Evolutionary conservation across 169 alveolate species (phyloP).

Genomic region (Plasmodium gonderi): DNA sequence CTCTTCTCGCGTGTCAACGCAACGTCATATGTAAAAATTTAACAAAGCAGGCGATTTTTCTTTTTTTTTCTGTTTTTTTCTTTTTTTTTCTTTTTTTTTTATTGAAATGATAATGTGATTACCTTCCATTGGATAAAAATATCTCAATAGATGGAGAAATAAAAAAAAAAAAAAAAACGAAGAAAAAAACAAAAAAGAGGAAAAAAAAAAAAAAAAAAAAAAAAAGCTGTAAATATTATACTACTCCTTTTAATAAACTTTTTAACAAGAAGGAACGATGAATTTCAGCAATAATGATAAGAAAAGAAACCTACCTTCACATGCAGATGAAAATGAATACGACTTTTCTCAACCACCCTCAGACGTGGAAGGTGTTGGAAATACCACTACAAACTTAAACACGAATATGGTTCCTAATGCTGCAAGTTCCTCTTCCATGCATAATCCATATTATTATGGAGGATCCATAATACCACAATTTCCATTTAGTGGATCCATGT

Average conservation of each 20-base stretch:
- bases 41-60: too few relatives aligned
- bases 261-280: too few relatives aligned
- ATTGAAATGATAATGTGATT: background rate
- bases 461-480: slow-evolving; percentile 7
- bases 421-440: background rate
- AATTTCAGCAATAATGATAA: slow-evolving; percentile 29
- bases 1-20: background rate
- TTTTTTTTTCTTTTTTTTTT: background rate
- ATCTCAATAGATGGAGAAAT: too few relatives aligned
- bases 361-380: background rate
- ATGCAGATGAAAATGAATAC: slow-evolving; percentile 10
- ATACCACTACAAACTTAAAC: background rate
- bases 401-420: background rate
- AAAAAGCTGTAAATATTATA: too few relatives aligned
- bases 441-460: background rate
- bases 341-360: background rate
- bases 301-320: slow-evolving; percentile 3
- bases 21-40: background rate
- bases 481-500: slow-evolving; percentile 2
- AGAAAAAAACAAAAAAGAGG: too few relatives aligned
- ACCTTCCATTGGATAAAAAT: background rate
- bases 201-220: too few relatives aligned
- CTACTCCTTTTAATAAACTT: too few relatives aligned
- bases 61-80: background rate
- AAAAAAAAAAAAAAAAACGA: too few relatives aligned